A percentile compares a stretch with the other conserved stretches of the same genome.
Conservation (phyloP, 1,284 basidiomycete genomes). For the Papiliotrema nemorosa region DNA sequence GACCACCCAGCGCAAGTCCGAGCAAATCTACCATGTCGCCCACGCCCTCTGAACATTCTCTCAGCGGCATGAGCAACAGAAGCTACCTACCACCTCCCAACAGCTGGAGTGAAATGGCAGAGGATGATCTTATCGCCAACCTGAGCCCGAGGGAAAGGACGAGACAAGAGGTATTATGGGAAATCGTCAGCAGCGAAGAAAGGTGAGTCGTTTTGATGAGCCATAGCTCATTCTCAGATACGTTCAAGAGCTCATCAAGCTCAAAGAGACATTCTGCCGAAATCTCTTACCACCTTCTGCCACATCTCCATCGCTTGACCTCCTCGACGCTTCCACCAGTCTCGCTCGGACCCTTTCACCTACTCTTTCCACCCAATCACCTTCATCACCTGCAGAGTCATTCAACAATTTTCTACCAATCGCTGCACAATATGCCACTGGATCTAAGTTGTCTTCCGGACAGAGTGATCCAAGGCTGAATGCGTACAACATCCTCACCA, state of each 20-base stretch:
- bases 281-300: conserved; percentile 75
- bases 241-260: conserved; percentile 79
- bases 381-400: conserved; percentile 60
- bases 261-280: conserved; percentile 90
- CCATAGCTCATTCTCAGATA: conserved; percentile 60
- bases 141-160: conserved; percentile 89
- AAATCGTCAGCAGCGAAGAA: conserved; percentile 96
- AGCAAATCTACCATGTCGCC: conserved; percentile 19
- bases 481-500: conserved; percentile 36
- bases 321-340: conserved; percentile 49
- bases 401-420: conserved; percentile 73
- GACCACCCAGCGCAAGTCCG: conserved; percentile 1
- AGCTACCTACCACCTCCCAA: conserved; percentile 58
- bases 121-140: conserved; percentile 90
- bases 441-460: conserved; percentile 42
- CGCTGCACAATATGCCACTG: conserved; percentile 75
- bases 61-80: conserved; percentile 10
- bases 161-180: conserved; percentile 94
- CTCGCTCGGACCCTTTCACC: conserved; percentile 29
- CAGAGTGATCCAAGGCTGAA: conserved; percentile 17
- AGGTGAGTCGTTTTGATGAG: conserved; percentile 55
- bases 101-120: conserved; percentile 94
- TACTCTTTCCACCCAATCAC: conserved; percentile 15
- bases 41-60: conserved; percentile 22
- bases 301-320: conserved; percentile 52